phyloP scores from a whole-genome alignment of 768 basidiomycete genomes.

The Bullera alba region DNA sequence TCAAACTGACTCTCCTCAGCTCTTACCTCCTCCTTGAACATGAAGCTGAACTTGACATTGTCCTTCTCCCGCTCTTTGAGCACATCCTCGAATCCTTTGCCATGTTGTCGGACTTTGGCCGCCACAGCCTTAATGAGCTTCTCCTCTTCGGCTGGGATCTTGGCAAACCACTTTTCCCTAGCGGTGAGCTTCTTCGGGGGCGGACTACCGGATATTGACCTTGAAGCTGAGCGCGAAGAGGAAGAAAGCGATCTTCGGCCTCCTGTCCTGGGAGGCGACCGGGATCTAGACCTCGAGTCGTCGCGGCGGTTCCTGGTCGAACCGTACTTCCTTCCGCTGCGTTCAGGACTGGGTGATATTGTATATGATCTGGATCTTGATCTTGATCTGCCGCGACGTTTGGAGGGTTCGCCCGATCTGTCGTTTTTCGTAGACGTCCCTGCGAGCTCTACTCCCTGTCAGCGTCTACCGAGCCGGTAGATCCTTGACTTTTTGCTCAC shows the following conservation, averaged over 20 bases:
- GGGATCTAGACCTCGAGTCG: background rate
- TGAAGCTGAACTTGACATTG: slow-evolving; percentile 76
- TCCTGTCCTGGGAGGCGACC: background rate
- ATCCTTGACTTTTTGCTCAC: slow-evolving; percentile 51
- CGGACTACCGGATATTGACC: slow-evolving; percentile 49
- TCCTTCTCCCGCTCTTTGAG: slow-evolving; percentile 67
- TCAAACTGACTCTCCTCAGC: too few relatives aligned
- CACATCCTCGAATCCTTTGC: slow-evolving; percentile 64
- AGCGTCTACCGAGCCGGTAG: background rate
- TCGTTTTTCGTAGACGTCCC: too few relatives aligned
- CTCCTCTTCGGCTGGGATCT: slow-evolving; percentile 62
- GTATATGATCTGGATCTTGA: too few relatives aligned
- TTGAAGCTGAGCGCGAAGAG: slow-evolving; percentile 23
- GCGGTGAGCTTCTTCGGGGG: slow-evolving; percentile 19
- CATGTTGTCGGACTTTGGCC: slow-evolving; percentile 74
- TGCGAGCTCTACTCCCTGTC: too few relatives aligned
- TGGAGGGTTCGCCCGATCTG: too few relatives aligned
- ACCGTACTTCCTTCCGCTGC: background rate
- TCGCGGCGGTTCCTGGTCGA: background rate
- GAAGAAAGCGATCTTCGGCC: slow-evolving; percentile 6
- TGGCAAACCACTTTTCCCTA: slow-evolving; percentile 23
- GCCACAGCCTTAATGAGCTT: slow-evolving; percentile 83
- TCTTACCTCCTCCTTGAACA: slow-evolving; percentile 50
- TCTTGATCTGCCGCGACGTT: too few relatives aligned
- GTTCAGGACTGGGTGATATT: background rate